A percentile compares a stretch with the other conserved stretches of the same genome.
Evolutionary conservation across 768 basidiomycete genomes (phyloP).

Genomic region (Podaxis sp.): DNA sequence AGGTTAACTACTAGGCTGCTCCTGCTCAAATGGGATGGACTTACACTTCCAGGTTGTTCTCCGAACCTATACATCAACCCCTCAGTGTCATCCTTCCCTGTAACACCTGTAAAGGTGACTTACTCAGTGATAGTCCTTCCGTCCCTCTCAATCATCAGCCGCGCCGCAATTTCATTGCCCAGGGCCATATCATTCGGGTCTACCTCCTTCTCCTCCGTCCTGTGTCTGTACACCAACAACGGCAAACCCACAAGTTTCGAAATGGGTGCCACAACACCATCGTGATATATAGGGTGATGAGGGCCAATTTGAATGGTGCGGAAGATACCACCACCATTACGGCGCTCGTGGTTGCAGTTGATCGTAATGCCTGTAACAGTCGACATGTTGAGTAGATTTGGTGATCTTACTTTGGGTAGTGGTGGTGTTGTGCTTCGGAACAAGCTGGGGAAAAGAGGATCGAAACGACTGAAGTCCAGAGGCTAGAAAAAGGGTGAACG

Average conservation of each 20-base stretch:
- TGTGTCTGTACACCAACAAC: slow-evolving; percentile 1
- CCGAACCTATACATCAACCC: not conserved
- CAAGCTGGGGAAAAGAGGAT: not conserved
- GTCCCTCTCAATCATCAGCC: not conserved
- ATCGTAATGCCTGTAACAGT: slow-evolving; percentile 1
- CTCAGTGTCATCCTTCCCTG: not conserved
- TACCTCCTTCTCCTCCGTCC: not conserved
- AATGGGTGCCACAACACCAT: not conserved
- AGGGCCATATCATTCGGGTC: not conserved
- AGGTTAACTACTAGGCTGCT: not conserved
- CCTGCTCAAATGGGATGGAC: not conserved
- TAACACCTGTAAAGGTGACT: not conserved
- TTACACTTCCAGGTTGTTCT: not conserved
- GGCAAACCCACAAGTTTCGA: not conserved
- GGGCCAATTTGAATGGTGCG: not conserved
- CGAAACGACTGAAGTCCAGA: not conserved
- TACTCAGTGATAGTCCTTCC: not conserved
- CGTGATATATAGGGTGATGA: not conserved
- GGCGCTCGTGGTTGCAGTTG: not conserved
- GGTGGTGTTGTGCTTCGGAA: not conserved
- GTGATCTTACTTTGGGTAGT: not conserved
- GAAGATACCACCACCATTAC: slow-evolving; percentile 4
- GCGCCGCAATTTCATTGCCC: not conserved
- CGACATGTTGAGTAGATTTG: not conserved
- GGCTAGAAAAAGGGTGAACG: not conserved